Base-by-base conservation (phyloP, 2,329 filamentous ascomycete species). In the Alternaria novae-zelandiae region DNA sequence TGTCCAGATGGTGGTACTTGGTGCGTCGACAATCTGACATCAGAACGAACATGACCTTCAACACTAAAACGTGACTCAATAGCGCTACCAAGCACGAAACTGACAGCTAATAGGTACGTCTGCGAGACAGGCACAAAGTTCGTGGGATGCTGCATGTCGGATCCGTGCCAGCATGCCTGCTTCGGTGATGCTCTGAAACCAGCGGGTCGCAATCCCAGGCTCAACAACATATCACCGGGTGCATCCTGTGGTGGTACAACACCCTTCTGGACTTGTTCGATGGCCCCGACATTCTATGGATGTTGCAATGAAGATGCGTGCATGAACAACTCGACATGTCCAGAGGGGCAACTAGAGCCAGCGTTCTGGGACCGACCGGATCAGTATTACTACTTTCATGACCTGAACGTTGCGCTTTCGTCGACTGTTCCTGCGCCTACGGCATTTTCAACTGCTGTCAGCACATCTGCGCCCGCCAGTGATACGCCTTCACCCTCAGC, bases 241-340 rank as follows among this genome's bases (percentile, higher is more conserved):
- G 75, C 76, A 59, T 66, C 65, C 4, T 82, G 79, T 30, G 61
- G 62, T 9, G 59, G 63, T 3, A 59, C 64, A 2, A 64, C 58
- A 26, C 44, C 46, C 0, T 81, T 80, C 73, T 81, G 74, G 63
- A 81, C 78, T 2, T 82, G 80, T 66, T 55, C 70, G 11, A 70
- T 59, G 26, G 61, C 61, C 3, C 60, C 61, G 4, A 66, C 70
- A 0, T 82, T 82, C 61, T 70, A 77, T 49, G 79, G 78, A 8
- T 82, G 78, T 66, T 81, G 79, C 59, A 68, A 56, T 6, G 67
- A 58, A 5, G 72, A 80, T 57, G 75, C 80, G 15, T 81, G 80
- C 58, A 65, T 71, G 23, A 67, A 70, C 6, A 66, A 68, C 6
- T 63, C 63, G 36, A 61, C 55, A 25, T 82, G 80, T 55, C 63